Evolutionary conservation across 495 filamentous ascomycete genomes (phyloP).

Genomic region (Usnea hakonensis): DNA sequence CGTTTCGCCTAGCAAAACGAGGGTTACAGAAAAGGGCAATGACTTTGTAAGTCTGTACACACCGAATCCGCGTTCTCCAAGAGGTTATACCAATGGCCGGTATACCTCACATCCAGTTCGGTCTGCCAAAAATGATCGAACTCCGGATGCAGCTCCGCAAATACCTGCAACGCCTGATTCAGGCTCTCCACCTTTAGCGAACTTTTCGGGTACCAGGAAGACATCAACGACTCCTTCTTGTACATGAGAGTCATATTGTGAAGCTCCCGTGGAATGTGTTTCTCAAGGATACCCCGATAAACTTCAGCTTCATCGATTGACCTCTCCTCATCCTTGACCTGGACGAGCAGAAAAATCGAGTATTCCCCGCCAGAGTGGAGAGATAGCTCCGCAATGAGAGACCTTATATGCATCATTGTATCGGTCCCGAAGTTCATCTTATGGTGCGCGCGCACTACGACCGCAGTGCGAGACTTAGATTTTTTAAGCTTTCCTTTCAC

Average conservation of each 20-base stretch:
- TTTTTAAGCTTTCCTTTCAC: background rate
- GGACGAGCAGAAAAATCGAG: constrained; percentile 29
- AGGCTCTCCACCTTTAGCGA: background rate
- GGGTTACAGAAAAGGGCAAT: no score
- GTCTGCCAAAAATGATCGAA: constrained; percentile 71
- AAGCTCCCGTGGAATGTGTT: background rate
- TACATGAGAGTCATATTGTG: background rate
- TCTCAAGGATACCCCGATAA: background rate
- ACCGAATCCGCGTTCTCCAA: constrained; percentile 41
- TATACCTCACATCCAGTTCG: constrained; percentile 62
- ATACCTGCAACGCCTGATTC: constrained; percentile 25
- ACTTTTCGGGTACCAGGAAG: background rate
- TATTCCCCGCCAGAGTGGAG: constrained; percentile 68
- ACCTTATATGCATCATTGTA: constrained; percentile 60
- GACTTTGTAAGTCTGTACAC: background rate
- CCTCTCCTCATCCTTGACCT: background rate
- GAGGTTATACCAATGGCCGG: constrained; percentile 62
- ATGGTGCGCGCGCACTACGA: constrained; percentile 19
- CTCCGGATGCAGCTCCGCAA: constrained; percentile 56
- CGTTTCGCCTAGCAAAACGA: no score
- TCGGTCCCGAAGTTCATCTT: constrained; percentile 52
- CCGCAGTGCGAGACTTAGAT: background rate
- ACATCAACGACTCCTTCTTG: background rate
- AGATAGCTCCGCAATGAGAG: constrained; percentile 63
- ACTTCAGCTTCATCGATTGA: background rate